A percentile compares a stretch with the other conserved stretches of the same genome.
phyloP scores from a whole-genome alignment of 2,329 filamentous ascomycete species.

The Lachnellula arida region DNA sequence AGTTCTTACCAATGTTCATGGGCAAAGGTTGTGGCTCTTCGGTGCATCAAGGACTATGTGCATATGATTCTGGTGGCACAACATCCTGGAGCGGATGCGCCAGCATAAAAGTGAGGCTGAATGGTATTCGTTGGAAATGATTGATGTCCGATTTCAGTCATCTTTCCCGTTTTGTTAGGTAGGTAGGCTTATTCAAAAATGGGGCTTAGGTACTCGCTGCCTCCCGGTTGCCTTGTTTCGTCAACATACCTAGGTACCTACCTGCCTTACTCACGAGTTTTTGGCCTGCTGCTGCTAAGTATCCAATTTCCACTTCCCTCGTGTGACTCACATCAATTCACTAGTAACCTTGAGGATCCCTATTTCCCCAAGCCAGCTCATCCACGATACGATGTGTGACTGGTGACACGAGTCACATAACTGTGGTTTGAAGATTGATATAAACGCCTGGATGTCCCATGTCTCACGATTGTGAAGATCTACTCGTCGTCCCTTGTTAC shows the following conservation, averaged over 20 bases:
- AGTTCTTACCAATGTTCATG: neutral
- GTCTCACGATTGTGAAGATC: neutral
- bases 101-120: neutral
- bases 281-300: slow-evolving; percentile 13
- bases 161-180: neutral
- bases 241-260: neutral
- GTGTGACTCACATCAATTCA: slow-evolving; percentile 20
- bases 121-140: neutral
- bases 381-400: neutral
- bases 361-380: neutral
- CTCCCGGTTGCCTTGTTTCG: slow-evolving; percentile 19
- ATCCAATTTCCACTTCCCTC: slow-evolving; percentile 3
- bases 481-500: neutral
- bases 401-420: neutral
- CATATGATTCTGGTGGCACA: neutral
- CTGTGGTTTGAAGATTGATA: neutral
- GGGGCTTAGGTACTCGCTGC: slow-evolving; percentile 14
- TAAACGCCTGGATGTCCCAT: neutral
- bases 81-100: too few species aligned
- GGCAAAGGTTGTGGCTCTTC: neutral
- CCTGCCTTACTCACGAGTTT: slow-evolving; percentile 9
- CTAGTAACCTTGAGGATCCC: neutral
- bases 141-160: neutral
- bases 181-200: slow-evolving; percentile 7
- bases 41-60: neutral